These are phyloP conservation scores for Lathyrus sativus DNA, from an alignment of 306 rosid species.

Conservation along the genomic window DNA sequence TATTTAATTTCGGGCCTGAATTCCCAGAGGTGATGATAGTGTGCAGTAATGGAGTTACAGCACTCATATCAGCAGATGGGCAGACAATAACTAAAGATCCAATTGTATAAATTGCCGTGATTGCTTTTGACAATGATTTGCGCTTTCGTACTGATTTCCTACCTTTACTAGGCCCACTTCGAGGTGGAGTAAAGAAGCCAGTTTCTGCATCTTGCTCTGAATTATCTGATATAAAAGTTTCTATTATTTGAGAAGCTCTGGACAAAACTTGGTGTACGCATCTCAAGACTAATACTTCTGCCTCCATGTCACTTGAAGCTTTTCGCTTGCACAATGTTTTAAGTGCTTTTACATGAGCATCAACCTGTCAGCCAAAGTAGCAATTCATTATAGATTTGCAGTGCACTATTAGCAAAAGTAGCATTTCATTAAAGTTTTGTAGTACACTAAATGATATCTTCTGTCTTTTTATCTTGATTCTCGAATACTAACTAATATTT, in stretches of 20 bases:
- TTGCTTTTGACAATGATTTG: slow-evolving; percentile 61
- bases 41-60: slow-evolving; percentile 64
- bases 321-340: slow-evolving; percentile 78
- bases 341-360: slow-evolving; percentile 88
- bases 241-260: slow-evolving; percentile 61
- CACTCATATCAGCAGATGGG: slow-evolving; percentile 64
- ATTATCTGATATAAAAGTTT: slow-evolving; percentile 58
- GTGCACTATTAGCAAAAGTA: slow-evolving; percentile 19
- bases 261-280: slow-evolving; percentile 64
- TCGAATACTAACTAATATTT: not conserved
- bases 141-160: slow-evolving; percentile 49
- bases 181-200: slow-evolving; percentile 64
- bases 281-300: slow-evolving; percentile 60
- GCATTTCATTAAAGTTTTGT: slow-evolving; percentile 20
- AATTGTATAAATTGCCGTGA: slow-evolving; percentile 75
- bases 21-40: slow-evolving; percentile 80
- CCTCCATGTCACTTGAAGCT: slow-evolving; percentile 57
- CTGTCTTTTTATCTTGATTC: not conserved
- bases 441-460: not conserved
- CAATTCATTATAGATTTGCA: slow-evolving; percentile 26
- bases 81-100: slow-evolving; percentile 80
- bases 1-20: slow-evolving; percentile 61
- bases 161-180: slow-evolving; percentile 57
- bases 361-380: slow-evolving; percentile 59
- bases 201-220: slow-evolving; percentile 41